Base-by-base conservation (phyloP, 768 basidiomycete species). In the Serendipita vermifera region DNA sequence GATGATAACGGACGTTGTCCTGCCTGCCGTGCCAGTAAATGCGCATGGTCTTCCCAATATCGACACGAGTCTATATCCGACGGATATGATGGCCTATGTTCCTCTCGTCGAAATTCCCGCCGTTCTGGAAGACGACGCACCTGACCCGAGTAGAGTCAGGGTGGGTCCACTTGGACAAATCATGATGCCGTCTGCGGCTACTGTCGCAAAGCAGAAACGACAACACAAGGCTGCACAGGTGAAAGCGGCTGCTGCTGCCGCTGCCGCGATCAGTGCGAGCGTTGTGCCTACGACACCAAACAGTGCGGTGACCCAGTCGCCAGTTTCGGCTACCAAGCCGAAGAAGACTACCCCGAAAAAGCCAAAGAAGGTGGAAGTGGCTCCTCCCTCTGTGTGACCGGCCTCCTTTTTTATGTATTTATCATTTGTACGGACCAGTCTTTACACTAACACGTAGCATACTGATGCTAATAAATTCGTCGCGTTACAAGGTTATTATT, bases 141-240 rank as follows among this genome's bases (percentile, higher is more conserved):
- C 84, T 0, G 70, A 69, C 33, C 63, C 76, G 9, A 65, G 71
- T 2, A 85, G 86, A 61, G 70, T 75, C 40, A 89, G 85, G 71
- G 77, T 89, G 62, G 85, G 86, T 0, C 88, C 87, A 0, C 69
- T 88, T 15, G 87, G 87, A 5, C 85, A 88, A 65, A 77, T 88
- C 58, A 62, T 80, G 63, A 78, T 80, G 64, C 70, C 73, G 1
- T 74, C 72, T 2, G 62, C 73, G 0, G 66, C 73, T 15, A 63
- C 73, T 1, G 71, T 70, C 1, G 57, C 71, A 6, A 38, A 35
- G 9, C 68, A 77, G 66, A 89, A 87, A 77, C 88, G 86, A 75
- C 59, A 61, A 53, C 80, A 78, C 64, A 59, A 64, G 55, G 56
- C 57, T 38, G 59, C 57, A 11, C 58, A 43, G 17, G 40, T 43